Evolutionary conservation across 257 asterid genomes (phyloP), one percentile per base, ranked within the genome.

Genomic region (Nicotiana tabacum): DNA sequence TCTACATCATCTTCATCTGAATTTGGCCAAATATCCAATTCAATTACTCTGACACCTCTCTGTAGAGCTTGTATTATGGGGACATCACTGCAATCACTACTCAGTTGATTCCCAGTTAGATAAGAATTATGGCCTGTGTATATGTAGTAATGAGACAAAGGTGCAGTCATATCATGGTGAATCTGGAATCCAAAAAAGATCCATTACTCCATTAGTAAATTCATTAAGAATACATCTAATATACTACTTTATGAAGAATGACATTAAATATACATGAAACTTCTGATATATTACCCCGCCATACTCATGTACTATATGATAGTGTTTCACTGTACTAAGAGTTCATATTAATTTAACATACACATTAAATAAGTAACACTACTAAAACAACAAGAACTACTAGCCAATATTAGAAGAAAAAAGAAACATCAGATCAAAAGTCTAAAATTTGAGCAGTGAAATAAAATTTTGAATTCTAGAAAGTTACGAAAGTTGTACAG

Each of bases 1-100:
- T 86, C 81, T 13, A 93, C 89, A 84, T 88, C 84, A 82, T 89
- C 93, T 77, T 90, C 89, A 1, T 88, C 80, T 72, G 98, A 89
- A 90, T 91, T 93, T 5, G 98, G 95, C 98, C 97, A 93, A 69
- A 91, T 84, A 88, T 93, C 98, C 88, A 93, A 84, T 83, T 93
- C 98, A 37, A 93, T 90, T 39, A 88, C 98, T 82, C 97, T 86
- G 10, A 93, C 97, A 43, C 98, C 91, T 66, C 82, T 78, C 35
- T 82, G 87, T 43, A 93, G 89, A 32, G 97, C 94, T 21, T 66
- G 81, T 62, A 90, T 86, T 82, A 92, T 89, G 9, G 97, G 98
- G 30, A 77, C 79, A 78, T 90, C 95, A 79, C 97, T 93, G 89
- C 94, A 87, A 65, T 87, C 93, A 60, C 98, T 93, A 77, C 96